Conservation (phyloP, 768 basidiomycete genomes). For the Chalciporus sphaerocephalus region DNA sequence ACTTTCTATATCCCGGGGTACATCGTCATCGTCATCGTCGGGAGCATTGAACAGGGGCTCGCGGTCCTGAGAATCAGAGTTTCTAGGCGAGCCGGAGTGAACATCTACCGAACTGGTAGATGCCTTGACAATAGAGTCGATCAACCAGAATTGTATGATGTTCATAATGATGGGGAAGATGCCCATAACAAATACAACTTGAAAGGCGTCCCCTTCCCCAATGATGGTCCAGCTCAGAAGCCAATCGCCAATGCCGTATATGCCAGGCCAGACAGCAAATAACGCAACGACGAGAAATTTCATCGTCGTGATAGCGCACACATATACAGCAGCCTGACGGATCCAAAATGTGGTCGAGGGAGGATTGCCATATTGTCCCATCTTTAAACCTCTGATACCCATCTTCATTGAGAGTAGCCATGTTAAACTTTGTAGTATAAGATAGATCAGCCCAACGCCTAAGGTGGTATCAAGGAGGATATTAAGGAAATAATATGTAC, state of each 20-base stretch:
- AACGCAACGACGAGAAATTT: constrained; percentile 83
- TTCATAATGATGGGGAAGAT: constrained; percentile 89
- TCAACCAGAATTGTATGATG: constrained; percentile 89
- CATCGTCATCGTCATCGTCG: constrained; percentile 46
- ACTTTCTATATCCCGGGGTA: constrained; percentile 44
- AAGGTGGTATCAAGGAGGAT: constrained; percentile 74
- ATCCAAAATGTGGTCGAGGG: constrained; percentile 70
- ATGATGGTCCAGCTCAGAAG: constrained; percentile 73
- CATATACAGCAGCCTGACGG: constrained; percentile 77
- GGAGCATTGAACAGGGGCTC: constrained; percentile 64
- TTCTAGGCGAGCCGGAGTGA: constrained; percentile 37
- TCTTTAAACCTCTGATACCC: constrained; percentile 70
- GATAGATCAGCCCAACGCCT: constrained; percentile 80
- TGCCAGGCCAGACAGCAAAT: constrained; percentile 63
- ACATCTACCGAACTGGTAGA: constrained; percentile 39
- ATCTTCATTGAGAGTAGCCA: constrained; percentile 60
- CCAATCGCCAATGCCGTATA: constrained; percentile 82
- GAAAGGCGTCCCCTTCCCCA: constrained; percentile 56
- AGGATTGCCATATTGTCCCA: constrained; percentile 85
- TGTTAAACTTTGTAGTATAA: constrained; percentile 61
- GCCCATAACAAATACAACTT: constrained; percentile 88
- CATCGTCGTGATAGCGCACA: constrained; percentile 79
- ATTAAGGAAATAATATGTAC: constrained; percentile 89
- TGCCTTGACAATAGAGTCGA: constrained; percentile 89
- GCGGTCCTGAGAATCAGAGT: constrained; percentile 40